phyloP scores from a whole-genome alignment of 768 basidiomycete species.

The Naganishia onofrii region DNA sequence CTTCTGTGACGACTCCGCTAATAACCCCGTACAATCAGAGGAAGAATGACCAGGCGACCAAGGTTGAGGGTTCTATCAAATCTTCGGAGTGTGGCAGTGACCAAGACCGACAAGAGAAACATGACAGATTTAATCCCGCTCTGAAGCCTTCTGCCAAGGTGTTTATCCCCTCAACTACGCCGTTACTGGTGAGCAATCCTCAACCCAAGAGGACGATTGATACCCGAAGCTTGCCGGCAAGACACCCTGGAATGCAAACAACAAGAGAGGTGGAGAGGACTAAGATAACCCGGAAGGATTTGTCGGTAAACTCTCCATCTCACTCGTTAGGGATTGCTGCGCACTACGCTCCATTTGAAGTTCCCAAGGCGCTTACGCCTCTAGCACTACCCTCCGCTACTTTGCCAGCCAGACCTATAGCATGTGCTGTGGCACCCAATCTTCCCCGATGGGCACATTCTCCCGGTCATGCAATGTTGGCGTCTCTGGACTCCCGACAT shows the following conservation, averaged over 20 bases:
- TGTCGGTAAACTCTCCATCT: not conserved
- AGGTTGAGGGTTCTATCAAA: no score
- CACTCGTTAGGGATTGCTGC: not conserved
- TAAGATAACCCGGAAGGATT: no score
- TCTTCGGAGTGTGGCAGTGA: not conserved
- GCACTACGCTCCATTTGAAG: not conserved
- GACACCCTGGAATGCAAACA: no score
- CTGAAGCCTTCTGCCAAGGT: constrained; percentile 1
- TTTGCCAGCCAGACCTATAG: not conserved
- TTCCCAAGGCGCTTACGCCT: constrained; percentile 6
- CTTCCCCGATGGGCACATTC: constrained; percentile 18
- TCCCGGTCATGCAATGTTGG: not conserved
- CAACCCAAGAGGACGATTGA: not conserved
- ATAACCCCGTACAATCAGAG: not conserved
- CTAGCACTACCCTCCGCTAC: not conserved
- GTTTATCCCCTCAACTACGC: not conserved
- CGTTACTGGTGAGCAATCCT: not conserved
- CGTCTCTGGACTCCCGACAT: not conserved
- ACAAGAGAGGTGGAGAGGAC: no score
- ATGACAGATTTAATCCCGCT: not conserved
- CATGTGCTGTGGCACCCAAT: not conserved
- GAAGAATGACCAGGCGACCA: not conserved
- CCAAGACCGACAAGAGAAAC: not conserved
- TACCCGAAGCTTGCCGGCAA: not conserved
- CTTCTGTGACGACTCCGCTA: not conserved